A percentile compares a stretch with the other conserved stretches of the same genome.
Evolutionary conservation across 352 stramenopile genomes (phyloP).

Genomic region (Aphanomyces astaci): DNA sequence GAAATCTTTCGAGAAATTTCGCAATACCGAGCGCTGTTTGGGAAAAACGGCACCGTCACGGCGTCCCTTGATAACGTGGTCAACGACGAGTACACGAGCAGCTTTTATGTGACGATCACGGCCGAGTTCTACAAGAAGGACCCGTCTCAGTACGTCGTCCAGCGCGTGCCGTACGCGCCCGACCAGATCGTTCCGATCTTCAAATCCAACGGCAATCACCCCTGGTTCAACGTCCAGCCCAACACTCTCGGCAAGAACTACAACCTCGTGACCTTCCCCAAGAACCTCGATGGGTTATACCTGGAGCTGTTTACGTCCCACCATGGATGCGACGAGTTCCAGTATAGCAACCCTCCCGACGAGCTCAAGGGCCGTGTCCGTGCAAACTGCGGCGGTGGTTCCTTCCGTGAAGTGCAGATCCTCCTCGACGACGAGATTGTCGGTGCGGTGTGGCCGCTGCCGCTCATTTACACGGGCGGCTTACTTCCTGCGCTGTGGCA

Average conservation of each 20-base stretch:
- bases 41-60: conserved; percentile 41
- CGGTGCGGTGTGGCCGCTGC: conserved; percentile 61
- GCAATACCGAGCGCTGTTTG: conserved; percentile 44
- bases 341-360: conserved; percentile 53
- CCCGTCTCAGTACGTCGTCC: conserved; percentile 8
- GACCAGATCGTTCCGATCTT: conserved; percentile 41
- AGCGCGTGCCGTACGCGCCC: conserved; percentile 22
- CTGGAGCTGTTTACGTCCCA: conserved; percentile 63
- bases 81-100: conserved; percentile 46
- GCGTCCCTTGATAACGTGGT: conserved; percentile 63
- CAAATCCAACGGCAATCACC: conserved; percentile 39
- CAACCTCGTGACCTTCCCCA: conserved; percentile 39
- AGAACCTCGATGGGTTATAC: conserved; percentile 57
- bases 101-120: conserved; percentile 47
- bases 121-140: conserved; percentile 48
- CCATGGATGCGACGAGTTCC: conserved; percentile 72
- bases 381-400: conserved; percentile 34
- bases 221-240: conserved; percentile 59
- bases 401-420: conserved; percentile 66
- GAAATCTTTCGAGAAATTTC: conserved; percentile 62
- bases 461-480: conserved; percentile 67
- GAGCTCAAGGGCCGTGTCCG: conserved; percentile 27
- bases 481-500: conserved; percentile 73
- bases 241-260: conserved; percentile 28
- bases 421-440: conserved; percentile 54